Conservation (phyloP, 352 stramenopile species). For the Globisporangium ultimum region DNA sequence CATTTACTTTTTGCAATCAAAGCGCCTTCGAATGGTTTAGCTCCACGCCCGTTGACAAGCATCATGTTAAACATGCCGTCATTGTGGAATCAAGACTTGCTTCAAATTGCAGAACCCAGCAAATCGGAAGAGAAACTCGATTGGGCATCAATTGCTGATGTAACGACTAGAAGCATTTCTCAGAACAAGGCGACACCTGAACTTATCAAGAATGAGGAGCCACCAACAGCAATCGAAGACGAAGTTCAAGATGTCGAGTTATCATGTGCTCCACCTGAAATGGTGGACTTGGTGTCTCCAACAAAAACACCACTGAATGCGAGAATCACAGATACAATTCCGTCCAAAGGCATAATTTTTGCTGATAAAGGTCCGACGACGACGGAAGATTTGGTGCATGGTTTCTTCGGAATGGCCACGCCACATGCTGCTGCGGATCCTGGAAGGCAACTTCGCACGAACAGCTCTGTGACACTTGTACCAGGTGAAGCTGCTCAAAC, state of each 20-base stretch:
- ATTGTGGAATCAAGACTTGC: conserved; percentile 24
- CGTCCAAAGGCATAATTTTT: conserved; percentile 3
- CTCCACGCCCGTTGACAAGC: conserved; percentile 14
- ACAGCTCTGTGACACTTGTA: neutral
- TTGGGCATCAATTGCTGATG: neutral
- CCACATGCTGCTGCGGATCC: neutral
- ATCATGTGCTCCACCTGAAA: neutral
- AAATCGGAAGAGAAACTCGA: conserved; percentile 15
- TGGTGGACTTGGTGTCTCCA: neutral
- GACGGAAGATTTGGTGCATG: conserved; percentile 11
- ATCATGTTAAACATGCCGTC: conserved; percentile 27
- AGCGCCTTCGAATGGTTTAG: neutral
- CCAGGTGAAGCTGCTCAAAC: neutral
- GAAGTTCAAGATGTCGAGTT: neutral
- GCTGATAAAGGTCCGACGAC: conserved; percentile 1
- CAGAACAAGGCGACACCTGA: neutral
- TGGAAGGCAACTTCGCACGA: neutral
- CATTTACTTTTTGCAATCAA: neutral
- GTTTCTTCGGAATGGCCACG: conserved; percentile 9
- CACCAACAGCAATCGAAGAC: neutral
- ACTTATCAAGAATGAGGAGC: neutral
- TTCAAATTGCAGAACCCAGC: conserved; percentile 1
- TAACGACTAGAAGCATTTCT: neutral
- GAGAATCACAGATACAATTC: neutral
- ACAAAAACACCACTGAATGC: neutral